A percentile compares a stretch with the other conserved stretches of the same genome.
Conservation (phyloP, 164 flowering plant species). For the Vitis vinifera region ASM3070453v1 NC_081812.1:9949501-9950000, state of each 20-base stretch:
- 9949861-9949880: conserved; percentile 1
- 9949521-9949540: conserved; percentile 34
- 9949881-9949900: not conserved
- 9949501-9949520: conserved; percentile 36
- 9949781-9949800: conserved; percentile 13
- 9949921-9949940: not conserved
- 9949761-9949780: conserved; percentile 36
- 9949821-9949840: too few relatives aligned
- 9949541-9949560: conserved; percentile 41
- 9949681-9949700: conserved; percentile 53
- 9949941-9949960: too few relatives aligned
- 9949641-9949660: conserved; percentile 59
- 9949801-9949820: too few relatives aligned
- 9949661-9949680: conserved; percentile 61
- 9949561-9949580: conserved; percentile 50
- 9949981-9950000: too few relatives aligned
- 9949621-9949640: conserved; percentile 57
- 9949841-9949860: too few relatives aligned
- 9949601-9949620: conserved; percentile 51
- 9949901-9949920: not conserved
- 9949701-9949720: conserved; percentile 41
- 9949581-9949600: conserved; percentile 51
- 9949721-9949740: conserved; percentile 27
- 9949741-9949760: conserved; percentile 34
- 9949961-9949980: too few relatives aligned